Evolutionary conservation across 345 rosid species (phyloP).

Genomic region (Acer campestre): DNA sequence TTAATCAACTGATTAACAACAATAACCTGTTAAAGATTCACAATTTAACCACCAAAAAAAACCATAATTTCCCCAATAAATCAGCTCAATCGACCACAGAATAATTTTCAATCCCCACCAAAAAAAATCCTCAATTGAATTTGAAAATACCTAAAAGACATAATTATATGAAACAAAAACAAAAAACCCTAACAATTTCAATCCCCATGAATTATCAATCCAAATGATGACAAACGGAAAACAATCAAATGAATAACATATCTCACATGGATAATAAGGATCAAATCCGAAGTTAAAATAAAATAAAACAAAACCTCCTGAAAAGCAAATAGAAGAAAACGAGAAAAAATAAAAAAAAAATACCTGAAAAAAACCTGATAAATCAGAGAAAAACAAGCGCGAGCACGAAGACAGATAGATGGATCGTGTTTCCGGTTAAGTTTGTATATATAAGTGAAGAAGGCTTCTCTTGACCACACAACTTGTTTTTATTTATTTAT

Average conservation of each 20-base stretch:
- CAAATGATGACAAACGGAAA: not conserved
- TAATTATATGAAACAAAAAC: no score
- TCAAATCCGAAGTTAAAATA: not conserved
- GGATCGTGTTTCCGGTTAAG: not conserved
- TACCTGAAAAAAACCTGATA: not conserved
- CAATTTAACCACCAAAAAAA: not conserved
- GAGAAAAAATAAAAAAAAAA: not conserved
- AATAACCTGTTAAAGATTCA: not conserved
- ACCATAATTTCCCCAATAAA: not conserved
- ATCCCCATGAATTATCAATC: not conserved
- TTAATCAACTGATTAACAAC: not conserved
- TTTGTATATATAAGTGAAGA: not conserved
- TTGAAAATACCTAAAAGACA: no score
- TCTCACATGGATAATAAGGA: not conserved
- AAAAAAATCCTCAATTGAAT: no score
- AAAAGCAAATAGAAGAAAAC: not conserved
- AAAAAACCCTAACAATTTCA: not conserved
- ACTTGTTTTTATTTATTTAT: not conserved
- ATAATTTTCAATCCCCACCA: no score
- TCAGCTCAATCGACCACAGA: not conserved
- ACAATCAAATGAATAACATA: not conserved
- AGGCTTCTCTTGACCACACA: conserved; percentile 12
- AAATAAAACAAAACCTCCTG: not conserved
- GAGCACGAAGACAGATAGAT: not conserved
- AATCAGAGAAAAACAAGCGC: conserved; percentile 7